Evolutionary conservation across 257 asterid genomes (phyloP), one percentile per base, ranked within the genome.

Genomic region (Craterostigma plantagineum): DNA sequence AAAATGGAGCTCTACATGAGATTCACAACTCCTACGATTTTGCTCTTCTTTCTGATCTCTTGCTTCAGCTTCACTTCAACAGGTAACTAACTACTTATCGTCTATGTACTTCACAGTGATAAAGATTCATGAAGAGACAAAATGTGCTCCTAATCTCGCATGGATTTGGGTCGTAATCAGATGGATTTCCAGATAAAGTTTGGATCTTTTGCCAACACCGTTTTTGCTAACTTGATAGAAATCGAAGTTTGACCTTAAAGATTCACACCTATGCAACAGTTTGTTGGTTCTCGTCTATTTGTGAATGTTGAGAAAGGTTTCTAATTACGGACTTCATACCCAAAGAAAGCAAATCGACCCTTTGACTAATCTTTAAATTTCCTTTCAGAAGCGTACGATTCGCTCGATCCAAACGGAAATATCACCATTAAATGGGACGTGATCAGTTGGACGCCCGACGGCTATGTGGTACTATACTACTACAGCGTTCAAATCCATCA

Each of bases 391-490:
- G 35, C 50, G n/a, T 45, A 45, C 33, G 50, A 45, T 45, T 4
- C 50, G 3, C 50, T 45, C 18, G 50, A 45, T 45, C 37, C 50
- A 4, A 45, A 45, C 33, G 50, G 37, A 45, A 30, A 45, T 11
- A 45, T 45, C 30, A 45, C 50, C 16, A 45, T 45, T 3, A 45
- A 45, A 30, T 45, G 50, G 37, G 50, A 45, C 33, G 50, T 45
- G 1, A 45, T 45, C 50, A 45, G 35, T 44, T 86, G 94, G 97
- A 63, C 93, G 4, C 65, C 93, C 0, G 94, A 78, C 38, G 92
- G 96, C 56, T 85, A 85, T 41, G 71, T 73, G 49, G 95, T 76
- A 67, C 60, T n/a, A n/a, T n/a, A n/a, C n/a, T n/a, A n/a, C n/a
- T n/a, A n/a, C n/a, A n/a, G 95, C 61, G 11, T 4, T 15, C 9